Evolutionary conservation across 257 asterid genomes (phyloP), one percentile per base, ranked within the genome.

Genomic region (Jasminum sambac): DNA sequence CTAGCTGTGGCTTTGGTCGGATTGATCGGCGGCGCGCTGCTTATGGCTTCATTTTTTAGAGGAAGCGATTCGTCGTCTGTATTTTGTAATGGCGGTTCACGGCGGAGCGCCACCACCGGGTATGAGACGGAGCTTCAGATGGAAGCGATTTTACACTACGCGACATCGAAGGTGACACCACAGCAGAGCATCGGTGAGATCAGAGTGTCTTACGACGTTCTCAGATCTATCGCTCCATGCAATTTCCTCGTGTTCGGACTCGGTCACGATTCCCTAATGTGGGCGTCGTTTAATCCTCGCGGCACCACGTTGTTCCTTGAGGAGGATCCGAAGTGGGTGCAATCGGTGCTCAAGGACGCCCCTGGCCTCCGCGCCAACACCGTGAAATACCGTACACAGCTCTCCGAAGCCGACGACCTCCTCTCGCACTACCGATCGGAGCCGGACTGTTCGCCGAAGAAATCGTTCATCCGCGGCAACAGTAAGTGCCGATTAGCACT

Each of bases 251-350:
- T 93, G 8, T 93, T 89, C 72, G 97, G 98, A 25, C 83, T 93
- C 17, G 98, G 97, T 8, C 88, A 77, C 26, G 97, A 90, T 48
- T 93, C 98, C 0, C 80, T 89, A 16, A 93, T 90, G 97, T 93
- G 98, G 97, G 84, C 89, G 13, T 76, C 89, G 5, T 74, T 89
- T 17, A 93, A 93, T 37, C 73, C 92, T 11, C 83, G 84, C 52
- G 98, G 98, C 71, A 80, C 58, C 64, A 93, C 97, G 19, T 50
- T 87, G 6, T 93, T 93, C 84, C 85, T 93, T 16, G 98, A 93
- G 77, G 98, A 93, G 76, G 92, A 85, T 52, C 91, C 90, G 1
- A 75, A 75, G 72, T 90, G 97, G 97, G 84, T 88, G 68, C 71
- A 80, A 37, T 81, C 86, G 0, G 87, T 94, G 38, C 60, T 89